Evolutionary conservation across 1,284 basidiomycete genomes (phyloP).

Genomic region (Marasmius fiardii): DNA sequence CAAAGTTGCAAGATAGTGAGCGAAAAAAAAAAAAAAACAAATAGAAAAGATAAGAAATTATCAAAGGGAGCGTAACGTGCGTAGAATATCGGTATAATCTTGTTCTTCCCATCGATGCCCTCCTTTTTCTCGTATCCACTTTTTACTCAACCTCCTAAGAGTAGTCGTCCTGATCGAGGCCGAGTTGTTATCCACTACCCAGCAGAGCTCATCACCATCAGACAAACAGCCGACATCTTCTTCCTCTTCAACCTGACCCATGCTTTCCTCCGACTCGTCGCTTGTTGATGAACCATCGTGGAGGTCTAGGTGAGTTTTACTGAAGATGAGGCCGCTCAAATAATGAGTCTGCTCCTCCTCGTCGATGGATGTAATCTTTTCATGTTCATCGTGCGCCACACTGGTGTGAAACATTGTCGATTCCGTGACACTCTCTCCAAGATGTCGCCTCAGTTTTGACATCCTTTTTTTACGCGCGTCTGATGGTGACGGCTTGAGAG

Average conservation of each 20-base stretch:
- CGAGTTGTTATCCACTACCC: conserved; percentile 23
- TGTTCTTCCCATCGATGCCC: conserved; percentile 32
- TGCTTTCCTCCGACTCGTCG: neutral
- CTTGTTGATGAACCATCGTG: neutral
- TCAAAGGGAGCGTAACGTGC: conserved; percentile 10
- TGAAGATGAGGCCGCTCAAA: neutral
- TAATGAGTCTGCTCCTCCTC: neutral
- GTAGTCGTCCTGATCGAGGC: conserved; percentile 13
- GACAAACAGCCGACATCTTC: conserved; percentile 1
- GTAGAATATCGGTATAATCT: conserved; percentile 24
- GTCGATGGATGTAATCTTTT: neutral
- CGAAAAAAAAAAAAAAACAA: conserved; percentile 21
- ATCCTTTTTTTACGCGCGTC: conserved; percentile 19
- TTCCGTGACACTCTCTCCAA: conserved; percentile 27
- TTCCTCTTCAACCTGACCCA: neutral
- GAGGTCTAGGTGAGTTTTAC: neutral
- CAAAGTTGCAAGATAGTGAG: too few relatives aligned
- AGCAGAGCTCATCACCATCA: conserved; percentile 19
- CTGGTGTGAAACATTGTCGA: conserved; percentile 18
- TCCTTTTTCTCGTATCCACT: conserved; percentile 35
- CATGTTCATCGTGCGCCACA: neutral
- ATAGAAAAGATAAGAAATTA: neutral
- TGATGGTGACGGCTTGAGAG: neutral
- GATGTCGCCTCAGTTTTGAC: conserved; percentile 27
- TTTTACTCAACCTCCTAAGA: conserved; percentile 23